Evolutionary conservation across 2,329 filamentous ascomycete genomes (phyloP).

Genomic region (Xylariaceae sp.): DNA sequence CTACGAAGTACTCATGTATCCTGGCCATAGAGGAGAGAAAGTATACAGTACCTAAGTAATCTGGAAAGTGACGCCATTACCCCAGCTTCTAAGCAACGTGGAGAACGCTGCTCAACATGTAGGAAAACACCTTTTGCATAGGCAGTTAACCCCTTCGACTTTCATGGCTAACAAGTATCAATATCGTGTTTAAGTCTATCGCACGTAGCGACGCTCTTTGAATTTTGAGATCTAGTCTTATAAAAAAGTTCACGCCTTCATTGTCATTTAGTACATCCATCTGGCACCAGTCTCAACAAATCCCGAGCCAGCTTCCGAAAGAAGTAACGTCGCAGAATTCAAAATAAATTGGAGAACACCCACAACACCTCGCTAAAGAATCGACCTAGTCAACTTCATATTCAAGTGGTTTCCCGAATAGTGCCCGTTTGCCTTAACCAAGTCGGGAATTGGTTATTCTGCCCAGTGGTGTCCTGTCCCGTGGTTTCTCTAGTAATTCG

Average conservation of each 20-base stretch:
- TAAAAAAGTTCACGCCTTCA: background rate
- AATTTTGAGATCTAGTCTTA: background rate
- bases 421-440: constrained; percentile 27
- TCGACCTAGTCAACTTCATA: background rate
- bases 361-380: constrained; percentile 30
- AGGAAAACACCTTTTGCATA: background rate
- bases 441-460: constrained; percentile 42
- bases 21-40: too few relatives aligned
- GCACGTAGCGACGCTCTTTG: too few relatives aligned
- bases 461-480: constrained; percentile 54
- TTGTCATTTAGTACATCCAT: background rate
- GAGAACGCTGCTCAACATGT: background rate
- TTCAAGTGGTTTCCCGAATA: background rate
- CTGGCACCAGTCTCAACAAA: background rate
- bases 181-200: background rate
- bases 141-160: background rate
- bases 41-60: too few relatives aligned
- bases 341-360: constrained; percentile 4
- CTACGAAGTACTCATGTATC: too few relatives aligned
- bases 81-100: background rate
- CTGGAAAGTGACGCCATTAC: background rate
- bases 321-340: background rate
- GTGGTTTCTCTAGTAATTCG: constrained; percentile 61
- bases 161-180: background rate
- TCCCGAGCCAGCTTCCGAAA: background rate